Conservation (phyloP, 192 early-diverging fungal species). For the Backusella tuberculispora region DNA sequence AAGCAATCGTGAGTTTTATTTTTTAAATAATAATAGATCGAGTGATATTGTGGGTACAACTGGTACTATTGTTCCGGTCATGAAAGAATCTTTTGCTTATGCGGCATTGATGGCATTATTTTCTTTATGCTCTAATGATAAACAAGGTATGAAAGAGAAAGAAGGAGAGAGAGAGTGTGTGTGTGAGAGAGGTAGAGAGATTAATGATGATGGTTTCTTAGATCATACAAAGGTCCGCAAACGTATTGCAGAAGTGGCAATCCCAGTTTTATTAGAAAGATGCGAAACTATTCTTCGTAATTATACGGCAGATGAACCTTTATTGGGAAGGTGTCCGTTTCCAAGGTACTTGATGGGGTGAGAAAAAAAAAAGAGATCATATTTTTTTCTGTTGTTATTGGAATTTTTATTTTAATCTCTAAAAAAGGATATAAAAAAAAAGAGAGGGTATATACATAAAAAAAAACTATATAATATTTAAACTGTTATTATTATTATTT, state of each 20-base stretch:
- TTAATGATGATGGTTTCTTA: conserved; percentile 13
- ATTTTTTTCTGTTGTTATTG: no score
- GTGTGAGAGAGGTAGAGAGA: not conserved
- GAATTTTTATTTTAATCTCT: conserved; percentile 3
- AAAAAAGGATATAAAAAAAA: not conserved
- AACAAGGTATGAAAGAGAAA: conserved; percentile 30
- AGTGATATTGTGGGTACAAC: conserved; percentile 49
- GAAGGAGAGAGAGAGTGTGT: not conserved
- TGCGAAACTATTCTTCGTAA: conserved; percentile 59
- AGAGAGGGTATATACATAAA: not conserved
- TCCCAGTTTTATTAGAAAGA: conserved; percentile 65
- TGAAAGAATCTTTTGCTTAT: conserved; percentile 70
- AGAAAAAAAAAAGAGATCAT: conserved; percentile 18
- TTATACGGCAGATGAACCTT: conserved; percentile 67
- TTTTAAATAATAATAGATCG: conserved; percentile 18
- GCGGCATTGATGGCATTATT: conserved; percentile 66
- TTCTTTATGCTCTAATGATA: conserved; percentile 59
- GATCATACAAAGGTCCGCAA: conserved; percentile 51
- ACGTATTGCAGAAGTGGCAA: conserved; percentile 63
- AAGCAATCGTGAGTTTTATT: not conserved
- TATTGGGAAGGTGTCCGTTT: conserved; percentile 71
- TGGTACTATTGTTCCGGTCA: conserved; percentile 61
- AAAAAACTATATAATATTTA: not conserved
- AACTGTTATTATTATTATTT: conserved; percentile 12
- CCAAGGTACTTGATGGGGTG: conserved; percentile 59